Conservation (phyloP, 495 filamentous ascomycete genomes). For the Penicillium pancosmium region DNA sequence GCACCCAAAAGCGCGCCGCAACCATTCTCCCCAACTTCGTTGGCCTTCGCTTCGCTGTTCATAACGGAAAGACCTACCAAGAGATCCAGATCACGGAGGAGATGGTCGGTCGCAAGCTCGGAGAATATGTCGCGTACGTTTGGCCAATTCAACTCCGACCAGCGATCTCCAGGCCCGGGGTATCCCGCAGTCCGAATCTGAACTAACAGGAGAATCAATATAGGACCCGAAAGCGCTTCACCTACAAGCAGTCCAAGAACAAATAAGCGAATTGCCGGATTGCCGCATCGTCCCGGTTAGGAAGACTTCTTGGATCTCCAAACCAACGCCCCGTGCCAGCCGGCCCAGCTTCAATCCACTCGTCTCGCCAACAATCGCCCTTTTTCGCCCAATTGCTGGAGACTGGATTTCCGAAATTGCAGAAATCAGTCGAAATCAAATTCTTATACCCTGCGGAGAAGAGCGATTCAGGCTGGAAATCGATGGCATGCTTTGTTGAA, state of each 20-base stretch:
- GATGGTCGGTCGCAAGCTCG: slow-evolving; percentile 98
- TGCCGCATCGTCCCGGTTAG: background rate
- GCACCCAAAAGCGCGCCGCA: slow-evolving; percentile 84
- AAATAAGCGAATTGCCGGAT: slow-evolving; percentile 49
- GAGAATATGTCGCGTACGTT: slow-evolving; percentile 89
- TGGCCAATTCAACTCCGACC: background rate
- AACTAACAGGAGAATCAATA: background rate
- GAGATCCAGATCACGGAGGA: slow-evolving; percentile 91
- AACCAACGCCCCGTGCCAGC: background rate
- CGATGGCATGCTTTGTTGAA: slow-evolving; percentile 1
- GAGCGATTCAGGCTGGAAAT: background rate
- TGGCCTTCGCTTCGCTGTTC: slow-evolving; percentile 86
- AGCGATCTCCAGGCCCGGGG: background rate
- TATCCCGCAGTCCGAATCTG: background rate
- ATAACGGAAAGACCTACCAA: slow-evolving; percentile 92
- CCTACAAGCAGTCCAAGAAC: slow-evolving; percentile 77
- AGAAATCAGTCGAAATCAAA: background rate
- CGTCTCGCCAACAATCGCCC: slow-evolving; percentile 4
- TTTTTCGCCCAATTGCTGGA: background rate
- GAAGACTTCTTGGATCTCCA: slow-evolving; percentile 10
- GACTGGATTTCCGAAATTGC: background rate
- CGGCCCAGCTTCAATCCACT: background rate
- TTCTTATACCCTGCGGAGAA: slow-evolving; percentile 12
- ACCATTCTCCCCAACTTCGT: slow-evolving; percentile 98
- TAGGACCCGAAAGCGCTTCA: slow-evolving; percentile 88